phyloP scores from a whole-genome alignment of 441 rosid species.

The Theobroma grandiflorum region DNA sequence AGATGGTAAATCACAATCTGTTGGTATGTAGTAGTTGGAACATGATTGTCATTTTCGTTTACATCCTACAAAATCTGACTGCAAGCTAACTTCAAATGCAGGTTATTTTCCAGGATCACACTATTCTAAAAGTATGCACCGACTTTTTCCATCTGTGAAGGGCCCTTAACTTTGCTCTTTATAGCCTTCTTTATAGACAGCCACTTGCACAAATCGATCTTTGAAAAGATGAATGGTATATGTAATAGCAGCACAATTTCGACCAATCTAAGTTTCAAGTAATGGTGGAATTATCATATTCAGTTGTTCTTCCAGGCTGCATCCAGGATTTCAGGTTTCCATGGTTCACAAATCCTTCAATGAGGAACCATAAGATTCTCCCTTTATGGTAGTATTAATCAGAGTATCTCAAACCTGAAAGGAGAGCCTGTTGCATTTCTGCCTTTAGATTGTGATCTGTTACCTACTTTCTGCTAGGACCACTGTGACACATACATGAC shows the following conservation, averaged over 20 bases:
- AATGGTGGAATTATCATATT: background rate
- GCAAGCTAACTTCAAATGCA: background rate
- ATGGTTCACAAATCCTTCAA: background rate
- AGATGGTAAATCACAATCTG: background rate
- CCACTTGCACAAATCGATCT: background rate
- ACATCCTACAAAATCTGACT: constrained; percentile 1
- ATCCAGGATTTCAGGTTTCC: background rate
- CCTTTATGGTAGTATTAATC: background rate
- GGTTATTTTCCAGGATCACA: background rate
- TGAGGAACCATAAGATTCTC: background rate
- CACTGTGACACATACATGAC: background rate
- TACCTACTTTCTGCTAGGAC: constrained; percentile 5
- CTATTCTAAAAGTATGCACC: background rate
- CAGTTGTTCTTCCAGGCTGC: background rate
- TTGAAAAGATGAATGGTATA: too few species aligned
- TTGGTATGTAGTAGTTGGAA: background rate
- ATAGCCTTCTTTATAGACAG: background rate
- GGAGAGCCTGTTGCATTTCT: background rate
- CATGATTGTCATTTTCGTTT: background rate
- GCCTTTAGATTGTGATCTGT: background rate
- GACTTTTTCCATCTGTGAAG: background rate
- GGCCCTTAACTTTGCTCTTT: background rate
- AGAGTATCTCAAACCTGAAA: background rate
- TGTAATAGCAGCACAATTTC: background rate
- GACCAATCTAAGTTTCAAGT: background rate